A percentile compares a stretch with the other conserved stretches of the same genome.
Evolutionary conservation across 306 rosid genomes (phyloP).

Genomic region (Malus domestica): ASM211411v1 NC_041790.1:14283501-14284000

Average conservation of each 20-base stretch:
- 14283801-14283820: slow-evolving; percentile 29
- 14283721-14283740: not conserved
- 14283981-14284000: slow-evolving; percentile 20
- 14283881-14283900: slow-evolving; percentile 19
- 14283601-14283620: no score
- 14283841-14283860: slow-evolving; percentile 26
- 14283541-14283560: not conserved
- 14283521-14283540: slow-evolving; percentile 43
- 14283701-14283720: not conserved
- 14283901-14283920: not conserved
- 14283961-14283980: slow-evolving; percentile 5
- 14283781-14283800: slow-evolving; percentile 41
- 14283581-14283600: not conserved
- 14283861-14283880: slow-evolving; percentile 13
- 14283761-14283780: slow-evolving; percentile 22
- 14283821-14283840: slow-evolving; percentile 23
- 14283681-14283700: no score
- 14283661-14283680: no score
- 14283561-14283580: not conserved
- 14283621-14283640: no score
- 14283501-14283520: slow-evolving; percentile 50
- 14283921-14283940: not conserved
- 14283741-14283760: not conserved
- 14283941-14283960: slow-evolving; percentile 7
- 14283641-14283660: no score